phyloP scores from a whole-genome alignment of 805 yeast species.

The Metschnikowia noctiluminum region DNA sequence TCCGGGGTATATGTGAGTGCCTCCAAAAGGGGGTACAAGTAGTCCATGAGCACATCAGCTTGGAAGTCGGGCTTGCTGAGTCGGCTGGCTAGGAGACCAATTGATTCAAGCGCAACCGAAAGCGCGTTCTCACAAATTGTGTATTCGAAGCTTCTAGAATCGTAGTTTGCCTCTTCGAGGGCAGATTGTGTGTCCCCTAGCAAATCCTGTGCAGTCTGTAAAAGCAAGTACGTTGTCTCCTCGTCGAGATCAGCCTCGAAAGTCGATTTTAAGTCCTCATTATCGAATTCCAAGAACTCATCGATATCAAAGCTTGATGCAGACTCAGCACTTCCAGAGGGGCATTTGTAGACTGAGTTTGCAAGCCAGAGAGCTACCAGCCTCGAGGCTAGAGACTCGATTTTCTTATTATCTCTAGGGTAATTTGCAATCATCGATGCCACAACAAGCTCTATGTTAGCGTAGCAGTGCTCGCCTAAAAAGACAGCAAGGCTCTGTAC shows the following conservation, averaged over 20 bases:
- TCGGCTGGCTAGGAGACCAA: conserved; percentile 29
- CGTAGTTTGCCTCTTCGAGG: background rate
- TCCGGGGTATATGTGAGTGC: conserved; percentile 55
- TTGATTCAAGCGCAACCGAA: conserved; percentile 44
- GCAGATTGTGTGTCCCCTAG: conserved; percentile 30
- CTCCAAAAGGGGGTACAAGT: conserved; percentile 69
- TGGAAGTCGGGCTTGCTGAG: conserved; percentile 31
- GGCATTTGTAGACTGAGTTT: conserved; percentile 17
- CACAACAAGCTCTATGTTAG: conserved; percentile 5
- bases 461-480: conserved; percentile 6
- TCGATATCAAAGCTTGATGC: conserved; percentile 10
- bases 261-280: background rate
- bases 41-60: conserved; percentile 60
- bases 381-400: background rate
- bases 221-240: conserved; percentile 29
- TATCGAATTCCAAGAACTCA: conserved; percentile 20
- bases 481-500: conserved; percentile 14
- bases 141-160: background rate
- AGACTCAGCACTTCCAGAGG: background rate
- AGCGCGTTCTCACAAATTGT: conserved; percentile 25
- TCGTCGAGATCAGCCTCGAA: conserved; percentile 10
- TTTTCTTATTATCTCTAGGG: background rate
- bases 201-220: conserved; percentile 40
- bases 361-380: conserved; percentile 33
- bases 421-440: conserved; percentile 12